Conservation (phyloP, 1,284 basidiomycete genomes). For the Cryptococcus sp. region DNA sequence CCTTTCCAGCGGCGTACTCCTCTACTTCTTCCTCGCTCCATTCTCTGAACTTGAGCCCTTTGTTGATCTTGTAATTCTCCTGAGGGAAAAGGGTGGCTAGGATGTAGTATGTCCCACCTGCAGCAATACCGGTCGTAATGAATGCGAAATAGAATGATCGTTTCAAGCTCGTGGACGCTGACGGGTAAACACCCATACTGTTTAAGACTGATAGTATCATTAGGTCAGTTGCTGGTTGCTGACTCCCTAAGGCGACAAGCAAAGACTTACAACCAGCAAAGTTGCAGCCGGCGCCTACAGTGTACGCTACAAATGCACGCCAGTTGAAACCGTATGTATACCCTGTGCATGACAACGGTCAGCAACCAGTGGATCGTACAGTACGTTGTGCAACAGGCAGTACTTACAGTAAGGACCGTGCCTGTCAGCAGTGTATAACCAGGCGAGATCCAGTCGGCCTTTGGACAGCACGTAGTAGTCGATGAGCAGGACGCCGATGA, state of each 20-base stretch:
- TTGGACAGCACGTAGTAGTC: slow-evolving; percentile 76
- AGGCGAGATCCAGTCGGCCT: slow-evolving; percentile 67
- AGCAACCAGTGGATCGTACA: neutral
- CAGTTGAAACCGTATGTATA: slow-evolving; percentile 74
- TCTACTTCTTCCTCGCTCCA: slow-evolving; percentile 35
- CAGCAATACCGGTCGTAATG: slow-evolving; percentile 35
- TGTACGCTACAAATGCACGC: slow-evolving; percentile 32
- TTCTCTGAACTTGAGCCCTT: slow-evolving; percentile 26
- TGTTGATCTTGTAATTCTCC: slow-evolving; percentile 26
- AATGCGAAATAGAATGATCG: slow-evolving; percentile 40
- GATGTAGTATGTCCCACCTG: slow-evolving; percentile 34
- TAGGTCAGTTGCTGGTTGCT: neutral
- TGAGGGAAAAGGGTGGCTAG: slow-evolving; percentile 34
- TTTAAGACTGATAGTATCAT: slow-evolving; percentile 20
- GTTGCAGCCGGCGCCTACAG: slow-evolving; percentile 31
- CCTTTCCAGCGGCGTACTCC: slow-evolving; percentile 21
- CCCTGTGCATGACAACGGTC: slow-evolving; percentile 5
- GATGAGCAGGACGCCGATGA: slow-evolving; percentile 75
- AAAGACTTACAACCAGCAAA: slow-evolving; percentile 30
- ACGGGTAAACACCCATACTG: slow-evolving; percentile 28
- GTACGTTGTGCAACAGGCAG: neutral
- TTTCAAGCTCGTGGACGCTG: slow-evolving; percentile 14
- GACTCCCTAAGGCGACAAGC: neutral
- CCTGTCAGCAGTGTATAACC: slow-evolving; percentile 64
- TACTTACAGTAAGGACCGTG: slow-evolving; percentile 40